Conservation (phyloP, 805 yeast species). For the Danielia oregonensis region DNA sequence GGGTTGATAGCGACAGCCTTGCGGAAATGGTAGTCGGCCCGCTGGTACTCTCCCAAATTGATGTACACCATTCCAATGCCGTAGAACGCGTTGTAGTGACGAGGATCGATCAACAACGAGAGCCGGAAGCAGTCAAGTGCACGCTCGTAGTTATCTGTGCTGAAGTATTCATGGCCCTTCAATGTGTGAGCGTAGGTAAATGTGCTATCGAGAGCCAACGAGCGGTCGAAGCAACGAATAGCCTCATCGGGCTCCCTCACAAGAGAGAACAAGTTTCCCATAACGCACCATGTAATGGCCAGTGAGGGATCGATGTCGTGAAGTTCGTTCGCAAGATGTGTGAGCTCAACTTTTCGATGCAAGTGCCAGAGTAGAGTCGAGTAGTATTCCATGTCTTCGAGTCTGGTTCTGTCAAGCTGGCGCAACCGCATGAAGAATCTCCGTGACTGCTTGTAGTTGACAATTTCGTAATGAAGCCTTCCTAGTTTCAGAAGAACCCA, state of each 20-base stretch:
- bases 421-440: slow-evolving; percentile 60
- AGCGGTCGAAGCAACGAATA: slow-evolving; percentile 77
- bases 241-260: slow-evolving; percentile 87
- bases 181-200: slow-evolving; percentile 89
- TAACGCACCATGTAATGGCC: slow-evolving; percentile 87
- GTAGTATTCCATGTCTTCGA: slow-evolving; percentile 85
- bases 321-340: slow-evolving; percentile 80
- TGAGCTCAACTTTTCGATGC: slow-evolving; percentile 71
- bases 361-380: slow-evolving; percentile 93
- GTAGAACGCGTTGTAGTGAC: slow-evolving; percentile 92
- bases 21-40: slow-evolving; percentile 82
- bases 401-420: slow-evolving; percentile 67
- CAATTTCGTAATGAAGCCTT: slow-evolving; percentile 79
- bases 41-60: slow-evolving; percentile 76
- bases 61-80: slow-evolving; percentile 94
- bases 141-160: slow-evolving; percentile 85
- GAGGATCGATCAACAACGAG: slow-evolving; percentile 70
- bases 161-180: slow-evolving; percentile 87
- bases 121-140: slow-evolving; percentile 80
- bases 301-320: slow-evolving; percentile 58
- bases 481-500: slow-evolving; percentile 84
- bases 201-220: slow-evolving; percentile 60
- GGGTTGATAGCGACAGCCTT: slow-evolving; percentile 90
- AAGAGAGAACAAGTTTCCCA: slow-evolving; percentile 85
- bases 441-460: slow-evolving; percentile 76